phyloP scores from a whole-genome alignment of 108 stramenopile genomes.

The Cylindrotheca closterium region DNA sequence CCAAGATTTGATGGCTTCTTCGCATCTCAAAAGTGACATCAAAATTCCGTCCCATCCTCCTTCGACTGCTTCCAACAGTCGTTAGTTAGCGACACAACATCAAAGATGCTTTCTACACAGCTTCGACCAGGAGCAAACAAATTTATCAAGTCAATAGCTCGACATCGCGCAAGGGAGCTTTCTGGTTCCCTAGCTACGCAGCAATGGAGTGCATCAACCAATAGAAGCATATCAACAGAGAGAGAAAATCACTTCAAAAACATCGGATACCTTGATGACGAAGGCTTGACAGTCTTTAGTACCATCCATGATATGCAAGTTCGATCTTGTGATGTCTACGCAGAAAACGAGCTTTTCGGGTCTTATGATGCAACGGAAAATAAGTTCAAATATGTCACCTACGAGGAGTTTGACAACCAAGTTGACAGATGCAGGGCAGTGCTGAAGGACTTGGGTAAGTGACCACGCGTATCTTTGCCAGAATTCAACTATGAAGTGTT shows the following conservation, averaged over 20 bases:
- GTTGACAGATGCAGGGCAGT: slow-evolving; percentile 66
- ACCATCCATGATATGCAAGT: slow-evolving; percentile 84
- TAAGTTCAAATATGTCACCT: slow-evolving; percentile 75
- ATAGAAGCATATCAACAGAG: slow-evolving; percentile 23
- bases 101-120: neutral
- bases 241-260: slow-evolving; percentile 42
- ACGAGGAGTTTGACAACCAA: slow-evolving; percentile 61
- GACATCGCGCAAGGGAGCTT: neutral
- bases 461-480: neutral
- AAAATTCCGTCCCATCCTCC: too few relatives aligned
- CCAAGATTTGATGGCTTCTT: too few relatives aligned
- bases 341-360: slow-evolving; percentile 68
- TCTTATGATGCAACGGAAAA: slow-evolving; percentile 53
- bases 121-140: neutral
- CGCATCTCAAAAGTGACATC: too few relatives aligned
- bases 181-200: neutral
- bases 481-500: too few relatives aligned
- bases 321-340: slow-evolving; percentile 55
- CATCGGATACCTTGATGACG: slow-evolving; percentile 59
- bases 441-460: slow-evolving; percentile 80
- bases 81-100: neutral
- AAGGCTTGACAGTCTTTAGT: slow-evolving; percentile 53
- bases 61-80: too few relatives aligned
- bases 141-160: neutral
- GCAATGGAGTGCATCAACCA: too few relatives aligned